Conservation (phyloP, 179 eudicot species). For the Beta lomatogona region DNA sequence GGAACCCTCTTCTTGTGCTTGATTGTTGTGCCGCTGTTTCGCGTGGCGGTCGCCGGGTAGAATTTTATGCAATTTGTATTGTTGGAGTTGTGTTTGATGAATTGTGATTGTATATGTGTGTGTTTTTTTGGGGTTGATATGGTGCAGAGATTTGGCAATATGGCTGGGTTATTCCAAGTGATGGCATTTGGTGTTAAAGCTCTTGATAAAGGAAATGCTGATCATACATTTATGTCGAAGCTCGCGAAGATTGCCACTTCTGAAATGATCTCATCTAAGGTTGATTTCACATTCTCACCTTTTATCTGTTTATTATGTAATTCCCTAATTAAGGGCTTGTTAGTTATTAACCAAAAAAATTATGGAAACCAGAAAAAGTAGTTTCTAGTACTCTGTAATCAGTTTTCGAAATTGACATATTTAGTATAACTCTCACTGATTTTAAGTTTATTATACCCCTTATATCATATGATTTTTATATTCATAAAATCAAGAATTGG, state of each 20-base stretch:
- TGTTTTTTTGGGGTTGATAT: background rate
- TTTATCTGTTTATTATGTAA: background rate
- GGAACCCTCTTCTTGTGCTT: slow-evolving; percentile 93
- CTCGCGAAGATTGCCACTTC: slow-evolving; percentile 82
- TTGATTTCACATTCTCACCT: slow-evolving; percentile 10
- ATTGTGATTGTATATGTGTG: background rate
- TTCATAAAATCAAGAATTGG: no score
- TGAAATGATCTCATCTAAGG: slow-evolving; percentile 94
- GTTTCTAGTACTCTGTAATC: no score
- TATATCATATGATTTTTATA: background rate
- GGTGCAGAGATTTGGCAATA: slow-evolving; percentile 78
- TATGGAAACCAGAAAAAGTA: no score
- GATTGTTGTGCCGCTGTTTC: slow-evolving; percentile 89
- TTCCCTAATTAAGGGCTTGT: background rate
- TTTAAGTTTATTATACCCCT: no score
- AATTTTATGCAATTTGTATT: background rate
- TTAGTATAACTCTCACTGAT: no score
- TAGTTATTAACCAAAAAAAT: no score
- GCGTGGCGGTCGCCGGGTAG: slow-evolving; percentile 90
- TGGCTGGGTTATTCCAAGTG: slow-evolving; percentile 90
- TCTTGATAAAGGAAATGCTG: slow-evolving; percentile 56
- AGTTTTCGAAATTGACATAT: no score
- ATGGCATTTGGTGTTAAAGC: slow-evolving; percentile 83
- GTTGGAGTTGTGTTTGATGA: background rate
- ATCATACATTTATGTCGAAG: slow-evolving; percentile 68